Percentiles rank a stretch among this genome's conserved stretches.
phyloP scores from a whole-genome alignment of 768 basidiomycete genomes.

The Russula sp. region DNA sequence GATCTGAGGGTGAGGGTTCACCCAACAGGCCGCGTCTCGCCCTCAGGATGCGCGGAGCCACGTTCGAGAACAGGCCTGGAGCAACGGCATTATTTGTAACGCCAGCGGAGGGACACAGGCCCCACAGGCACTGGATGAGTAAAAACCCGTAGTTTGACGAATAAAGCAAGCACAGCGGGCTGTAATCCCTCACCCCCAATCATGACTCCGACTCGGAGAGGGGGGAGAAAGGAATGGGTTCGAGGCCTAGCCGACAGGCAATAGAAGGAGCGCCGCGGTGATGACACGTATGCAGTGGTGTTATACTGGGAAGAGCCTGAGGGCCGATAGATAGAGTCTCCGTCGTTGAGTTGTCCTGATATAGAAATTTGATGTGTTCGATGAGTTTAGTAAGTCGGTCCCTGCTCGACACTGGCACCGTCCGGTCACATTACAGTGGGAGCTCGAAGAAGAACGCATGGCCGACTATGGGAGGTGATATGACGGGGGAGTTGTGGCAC shows the following conservation, averaged over 20 bases:
- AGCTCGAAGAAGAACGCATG: background rate
- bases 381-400: background rate
- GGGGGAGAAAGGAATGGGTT: background rate
- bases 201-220: background rate
- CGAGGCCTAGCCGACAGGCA: background rate
- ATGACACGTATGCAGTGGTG: conserved; percentile 7
- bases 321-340: background rate
- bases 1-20: background rate
- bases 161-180: conserved; percentile 2
- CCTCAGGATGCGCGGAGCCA: background rate
- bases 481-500: background rate
- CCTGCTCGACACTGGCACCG: background rate
- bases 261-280: conserved; percentile 4
- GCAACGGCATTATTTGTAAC: background rate
- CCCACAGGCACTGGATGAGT: background rate
- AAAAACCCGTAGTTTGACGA: background rate
- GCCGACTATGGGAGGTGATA: background rate
- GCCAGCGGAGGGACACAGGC: background rate
- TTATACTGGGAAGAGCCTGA: background rate
- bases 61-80: conserved; percentile 12
- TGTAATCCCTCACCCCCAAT: conserved; percentile 19
- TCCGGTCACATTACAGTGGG: background rate
- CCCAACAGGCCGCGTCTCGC: background rate
- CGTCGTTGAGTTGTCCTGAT: background rate
- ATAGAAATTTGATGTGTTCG: background rate